Base-by-base conservation (phyloP, 129 eudicot genomes). In the Lactuca saligna region DNA sequence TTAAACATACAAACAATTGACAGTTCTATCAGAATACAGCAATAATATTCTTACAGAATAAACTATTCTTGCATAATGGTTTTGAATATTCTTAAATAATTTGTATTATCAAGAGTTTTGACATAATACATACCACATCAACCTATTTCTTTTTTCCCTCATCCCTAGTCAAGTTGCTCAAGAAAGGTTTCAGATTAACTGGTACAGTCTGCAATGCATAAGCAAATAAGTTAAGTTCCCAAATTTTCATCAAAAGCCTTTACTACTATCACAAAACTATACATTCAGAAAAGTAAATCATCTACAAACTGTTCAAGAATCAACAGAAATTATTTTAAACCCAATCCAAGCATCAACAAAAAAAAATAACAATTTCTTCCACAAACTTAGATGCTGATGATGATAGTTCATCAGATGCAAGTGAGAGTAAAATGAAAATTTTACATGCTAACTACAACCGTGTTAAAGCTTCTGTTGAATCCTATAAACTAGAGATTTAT, bases 131-230 rank as follows among this genome's bases (percentile, higher is more conserved):
- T n/a, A n/a, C n/a, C n/a, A n/a, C n/a, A n/a, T n/a, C n/a, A n/a
- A n/a, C n/a, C n/a, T n/a, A n/a, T n/a, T n/a, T n/a, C n/a, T n/a
- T n/a, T n/a, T n/a, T n/a, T n/a, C n/a, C n/a, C n/a, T n/a, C n/a
- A n/a, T 90, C 87, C 62, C 95, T 95, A 58, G 95, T 90, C 82
- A 89, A 68, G 69, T 89, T 89, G 88, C 86, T 89, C 88, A 89
- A 78, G 65, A 89, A 89, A 13, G 96, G 96, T 56, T 86, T 89
- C 34, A 91, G 96, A 65, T 88, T 88, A 64, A 88, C 96, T 5
- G 96, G 96, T 65, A 88, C 88, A 1, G 85, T 85, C 96, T 88
- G 78, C 82, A 82, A 65, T 0, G 29, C 4, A 11, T 14, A 68
- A 76, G 64, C 73, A 65, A 31, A 1, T 63, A 63, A 70, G 60